Conservation (phyloP, 2,329 filamentous ascomycete species). For the Parascedosporium putredinis region DNA sequence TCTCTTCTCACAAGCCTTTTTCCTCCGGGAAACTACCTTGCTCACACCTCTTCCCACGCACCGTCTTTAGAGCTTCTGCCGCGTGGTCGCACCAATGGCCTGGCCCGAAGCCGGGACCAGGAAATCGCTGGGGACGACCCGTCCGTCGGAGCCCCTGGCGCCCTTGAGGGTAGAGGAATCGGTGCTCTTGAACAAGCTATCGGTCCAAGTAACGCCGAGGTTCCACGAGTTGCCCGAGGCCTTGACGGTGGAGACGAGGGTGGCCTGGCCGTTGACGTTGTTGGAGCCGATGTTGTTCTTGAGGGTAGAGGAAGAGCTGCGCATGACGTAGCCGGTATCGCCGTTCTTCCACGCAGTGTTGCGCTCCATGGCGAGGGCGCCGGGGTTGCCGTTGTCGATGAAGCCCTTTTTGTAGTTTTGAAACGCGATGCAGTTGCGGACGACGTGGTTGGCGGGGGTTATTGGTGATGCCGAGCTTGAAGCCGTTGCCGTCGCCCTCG, state of each 20-base stretch:
- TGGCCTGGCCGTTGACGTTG: constrained; percentile 20
- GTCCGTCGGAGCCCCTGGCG: constrained; percentile 23
- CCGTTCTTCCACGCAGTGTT: constrained; percentile 36
- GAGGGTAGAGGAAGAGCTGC: constrained; percentile 24
- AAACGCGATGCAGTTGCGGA: constrained; percentile 32
- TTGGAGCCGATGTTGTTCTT: constrained; percentile 27
- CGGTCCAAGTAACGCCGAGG: constrained; percentile 24
- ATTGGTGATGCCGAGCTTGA: constrained; percentile 31
- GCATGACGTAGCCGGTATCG: constrained; percentile 29
- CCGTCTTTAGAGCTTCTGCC: neutral
- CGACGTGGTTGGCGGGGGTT: constrained; percentile 30
- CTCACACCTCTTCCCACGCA: too few species aligned
- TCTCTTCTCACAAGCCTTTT: too few species aligned
- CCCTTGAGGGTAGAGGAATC: constrained; percentile 24
- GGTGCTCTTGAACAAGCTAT: constrained; percentile 27
- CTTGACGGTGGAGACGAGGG: constrained; percentile 15
- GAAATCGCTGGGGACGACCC: constrained; percentile 28
- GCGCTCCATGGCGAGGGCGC: constrained; percentile 26
- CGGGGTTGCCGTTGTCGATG: constrained; percentile 33
- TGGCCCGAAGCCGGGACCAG: constrained; percentile 25
- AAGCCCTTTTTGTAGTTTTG: constrained; percentile 32
- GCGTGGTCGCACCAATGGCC: constrained; percentile 28
- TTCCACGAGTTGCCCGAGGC: constrained; percentile 31
- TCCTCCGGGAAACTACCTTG: too few species aligned
- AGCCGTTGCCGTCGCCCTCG: constrained; percentile 34